Evolutionary conservation across 1,284 basidiomycete species (phyloP).

Genomic region (Ustilago nuda): DNA sequence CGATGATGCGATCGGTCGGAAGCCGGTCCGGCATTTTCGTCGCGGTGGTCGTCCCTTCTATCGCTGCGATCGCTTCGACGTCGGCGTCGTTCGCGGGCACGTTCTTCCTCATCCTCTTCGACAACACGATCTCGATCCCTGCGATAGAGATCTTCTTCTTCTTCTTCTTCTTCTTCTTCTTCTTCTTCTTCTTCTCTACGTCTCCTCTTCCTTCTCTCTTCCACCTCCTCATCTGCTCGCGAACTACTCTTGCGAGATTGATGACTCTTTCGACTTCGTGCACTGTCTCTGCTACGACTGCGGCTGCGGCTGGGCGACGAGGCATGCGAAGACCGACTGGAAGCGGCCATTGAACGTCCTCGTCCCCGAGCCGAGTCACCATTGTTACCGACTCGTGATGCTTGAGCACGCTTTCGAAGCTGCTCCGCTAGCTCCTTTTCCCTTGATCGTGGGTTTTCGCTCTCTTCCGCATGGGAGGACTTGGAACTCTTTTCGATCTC

Average conservation of each 20-base stretch:
- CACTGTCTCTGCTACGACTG: slow-evolving; percentile 37
- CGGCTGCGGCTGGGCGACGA: slow-evolving; percentile 41
- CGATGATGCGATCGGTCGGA: slow-evolving; percentile 14
- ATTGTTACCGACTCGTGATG: slow-evolving; percentile 31
- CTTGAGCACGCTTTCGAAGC: slow-evolving; percentile 57
- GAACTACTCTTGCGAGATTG: slow-evolving; percentile 34
- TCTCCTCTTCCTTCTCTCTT: slow-evolving; percentile 59
- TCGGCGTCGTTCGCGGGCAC: slow-evolving; percentile 64
- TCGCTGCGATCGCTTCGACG: slow-evolving; percentile 50
- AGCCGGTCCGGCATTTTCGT: slow-evolving; percentile 15
- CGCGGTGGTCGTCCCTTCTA: slow-evolving; percentile 40
- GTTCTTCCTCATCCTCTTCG: slow-evolving; percentile 69
- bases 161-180: slow-evolving; percentile 60
- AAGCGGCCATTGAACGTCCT: slow-evolving; percentile 22
- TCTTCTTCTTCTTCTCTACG: slow-evolving; percentile 57
- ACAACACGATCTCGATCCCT: slow-evolving; percentile 49
- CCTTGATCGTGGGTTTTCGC: slow-evolving; percentile 33
- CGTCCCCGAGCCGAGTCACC: slow-evolving; percentile 23
- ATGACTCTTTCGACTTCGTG: slow-evolving; percentile 28
- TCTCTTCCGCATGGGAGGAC: slow-evolving; percentile 10
- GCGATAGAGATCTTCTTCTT: slow-evolving; percentile 52
- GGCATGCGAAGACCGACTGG: slow-evolving; percentile 32
- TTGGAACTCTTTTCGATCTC: slow-evolving; percentile 31
- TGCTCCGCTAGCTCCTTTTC: slow-evolving; percentile 66
- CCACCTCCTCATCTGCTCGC: slow-evolving; percentile 64